Evolutionary conservation across 2,329 filamentous ascomycete genomes (phyloP).

Genomic region (Verticillium tricorpus): DNA sequence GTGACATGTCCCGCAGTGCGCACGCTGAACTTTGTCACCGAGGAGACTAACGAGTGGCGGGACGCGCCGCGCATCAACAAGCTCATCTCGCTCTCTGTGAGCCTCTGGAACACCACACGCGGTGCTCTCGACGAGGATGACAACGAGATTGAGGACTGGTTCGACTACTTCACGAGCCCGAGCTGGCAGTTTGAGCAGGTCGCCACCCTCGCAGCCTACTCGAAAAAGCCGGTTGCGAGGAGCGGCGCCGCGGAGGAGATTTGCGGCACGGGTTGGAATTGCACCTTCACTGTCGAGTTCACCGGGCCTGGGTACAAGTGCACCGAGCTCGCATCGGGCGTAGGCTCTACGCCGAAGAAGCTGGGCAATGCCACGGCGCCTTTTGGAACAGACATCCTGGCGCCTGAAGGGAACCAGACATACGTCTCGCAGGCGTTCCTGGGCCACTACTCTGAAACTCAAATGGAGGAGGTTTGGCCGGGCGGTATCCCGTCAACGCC

Average conservation of each 20-base stretch:
- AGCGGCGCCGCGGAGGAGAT: conserved; percentile 23
- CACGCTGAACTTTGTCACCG: conserved; percentile 26
- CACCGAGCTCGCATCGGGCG: conserved; percentile 20
- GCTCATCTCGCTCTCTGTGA: conserved; percentile 21
- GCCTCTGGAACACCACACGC: conserved; percentile 25
- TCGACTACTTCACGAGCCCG: conserved; percentile 24
- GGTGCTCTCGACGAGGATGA: not conserved
- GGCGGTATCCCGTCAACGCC: conserved; percentile 20
- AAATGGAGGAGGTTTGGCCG: conserved; percentile 15
- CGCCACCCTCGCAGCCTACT: conserved; percentile 20
- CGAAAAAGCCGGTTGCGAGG: conserved; percentile 17
- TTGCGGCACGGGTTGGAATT: conserved; percentile 28
- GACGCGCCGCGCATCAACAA: conserved; percentile 21
- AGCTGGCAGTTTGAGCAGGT: conserved; percentile 20
- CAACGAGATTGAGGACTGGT: conserved; percentile 16
- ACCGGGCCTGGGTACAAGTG: conserved; percentile 31
- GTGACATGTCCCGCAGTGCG: conserved; percentile 22
- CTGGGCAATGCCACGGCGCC: conserved; percentile 19
- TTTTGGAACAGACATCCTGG: conserved; percentile 19
- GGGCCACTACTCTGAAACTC: conserved; percentile 22
- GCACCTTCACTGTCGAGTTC: conserved; percentile 26
- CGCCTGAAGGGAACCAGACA: conserved; percentile 23
- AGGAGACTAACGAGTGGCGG: conserved; percentile 28
- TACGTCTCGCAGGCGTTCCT: conserved; percentile 22
- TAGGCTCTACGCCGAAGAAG: conserved; percentile 16